Base-by-base conservation (phyloP, 1,284 basidiomycete species). In the Ustanciosporium gigantosporum region DNA sequence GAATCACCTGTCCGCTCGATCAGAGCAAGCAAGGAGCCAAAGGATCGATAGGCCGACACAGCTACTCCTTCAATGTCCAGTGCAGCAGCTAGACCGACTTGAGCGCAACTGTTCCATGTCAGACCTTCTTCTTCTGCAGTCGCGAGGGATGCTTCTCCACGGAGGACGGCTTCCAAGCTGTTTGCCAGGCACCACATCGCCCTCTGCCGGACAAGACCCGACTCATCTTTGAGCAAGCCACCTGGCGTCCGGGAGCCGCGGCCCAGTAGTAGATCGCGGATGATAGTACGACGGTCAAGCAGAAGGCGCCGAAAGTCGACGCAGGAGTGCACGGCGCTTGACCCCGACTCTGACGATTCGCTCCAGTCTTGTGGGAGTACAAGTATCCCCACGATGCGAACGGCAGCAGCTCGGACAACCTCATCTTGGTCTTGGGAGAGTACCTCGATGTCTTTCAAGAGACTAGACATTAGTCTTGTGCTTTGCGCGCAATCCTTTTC, bases 171-270 rank as follows among this genome's bases (percentile, higher is more conserved):
- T 31, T 61, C 58, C 6, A 51, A 20, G 8, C 31, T 36, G 20
- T 61, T 61, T 16, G 58, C 46, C 15, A 55, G 53, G 1, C 43
- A 35, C 58, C 58, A 61, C 5, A 46, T 32, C 4, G 58, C 58
- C 35, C 58, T 46, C 36, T 61, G 58, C 2, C 58, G 58, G 6
- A 61, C 58, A 21, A 61, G 22, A 25, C 51, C 46, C 11, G 58
- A 61, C n/a, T 21, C 38, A 21, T 61, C 58, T 17, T 44, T 32
- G 24, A 61, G 37, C 2, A 32, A 31, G 14, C 32, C 42, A 4
- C 5, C 20, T 9, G 11, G 19, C 3, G 4, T 14, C n/a, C 21
- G 11, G 11, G 22, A 32, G 14, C 17, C 5, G 5, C 19, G 25
- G 16, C 38, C 35, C 44, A 48, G 47, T 5, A 60, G 41, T 0